Evolutionary conservation across 2,329 filamentous ascomycete genomes (phyloP).

Genomic region (Ophiostoma ulmi): DNA sequence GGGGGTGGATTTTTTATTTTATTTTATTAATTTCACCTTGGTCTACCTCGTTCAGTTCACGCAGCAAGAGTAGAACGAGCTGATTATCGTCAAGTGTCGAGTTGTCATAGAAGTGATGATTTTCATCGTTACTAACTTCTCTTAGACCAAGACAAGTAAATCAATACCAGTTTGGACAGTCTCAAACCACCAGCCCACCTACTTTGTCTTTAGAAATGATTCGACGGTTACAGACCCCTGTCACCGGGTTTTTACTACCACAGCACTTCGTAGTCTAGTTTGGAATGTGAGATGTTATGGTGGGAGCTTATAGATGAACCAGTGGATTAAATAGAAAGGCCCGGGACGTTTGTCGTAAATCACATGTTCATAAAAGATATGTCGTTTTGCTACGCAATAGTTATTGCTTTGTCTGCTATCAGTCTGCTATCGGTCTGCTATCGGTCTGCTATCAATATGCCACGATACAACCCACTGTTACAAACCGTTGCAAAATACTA

Average conservation of each 20-base stretch:
- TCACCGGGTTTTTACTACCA: conserved; percentile 2
- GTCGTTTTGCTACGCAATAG: background rate
- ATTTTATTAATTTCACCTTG: too few relatives aligned
- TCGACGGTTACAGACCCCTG: conserved; percentile 1
- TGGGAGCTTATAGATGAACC: background rate
- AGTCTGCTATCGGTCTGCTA: background rate
- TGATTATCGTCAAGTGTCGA: background rate
- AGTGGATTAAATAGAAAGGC: background rate
- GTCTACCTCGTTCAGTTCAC: background rate
- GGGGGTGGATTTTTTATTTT: background rate
- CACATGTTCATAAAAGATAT: background rate
- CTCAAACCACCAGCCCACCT: background rate
- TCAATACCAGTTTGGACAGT: background rate
- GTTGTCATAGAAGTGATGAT: background rate
- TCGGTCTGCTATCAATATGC: background rate
- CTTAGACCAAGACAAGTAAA: background rate
- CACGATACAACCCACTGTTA: conserved; percentile 2
- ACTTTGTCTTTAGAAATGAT: background rate
- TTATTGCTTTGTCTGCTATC: background rate
- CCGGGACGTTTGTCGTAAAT: background rate
- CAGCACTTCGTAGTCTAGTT: background rate
- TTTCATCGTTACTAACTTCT: background rate
- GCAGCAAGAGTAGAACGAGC: background rate
- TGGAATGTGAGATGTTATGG: background rate
- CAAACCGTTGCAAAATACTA: background rate